Base-by-base conservation (phyloP, 352 stramenopile species). In the Phytophthora cajani region DNA sequence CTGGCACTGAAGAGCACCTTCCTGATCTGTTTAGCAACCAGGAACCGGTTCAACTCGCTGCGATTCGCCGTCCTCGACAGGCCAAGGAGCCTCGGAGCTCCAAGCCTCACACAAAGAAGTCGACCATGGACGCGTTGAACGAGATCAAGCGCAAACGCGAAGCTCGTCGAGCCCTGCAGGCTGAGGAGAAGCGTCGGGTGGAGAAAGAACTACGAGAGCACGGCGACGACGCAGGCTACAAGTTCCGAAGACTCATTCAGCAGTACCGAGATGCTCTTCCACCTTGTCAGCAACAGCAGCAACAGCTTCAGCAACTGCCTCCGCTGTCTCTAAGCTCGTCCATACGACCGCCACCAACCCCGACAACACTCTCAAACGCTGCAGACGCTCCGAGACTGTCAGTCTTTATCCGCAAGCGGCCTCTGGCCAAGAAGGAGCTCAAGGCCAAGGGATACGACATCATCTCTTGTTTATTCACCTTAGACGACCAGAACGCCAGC, bases 61-160 rank as follows among this genome's bases (percentile, higher is more conserved):
- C 42, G 23, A 19, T 63, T 57, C 52, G 42, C 16, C 61, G 51
- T 10, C 14, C 23, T 44, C 23, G 61, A 8, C 63, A 64, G 44
- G 10, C 60, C 19, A 73, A 71, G 23, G 52, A 72, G 10, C 19
- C 52, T 52, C 60, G 65, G 21, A 62, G 58, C 12, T 55, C 72
- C 38, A 87, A 85, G 49, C 47, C 5, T 65, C 42, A 64, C 2
- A 21, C 63, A 3, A 90, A 88, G 59, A 69, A 66, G 23, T 85
- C 83, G 12, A 90, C 84, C 8, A 57, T 91, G 8, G 65, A 79
- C 17, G 82, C 80, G 5, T 64, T 94, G 5, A 79, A 83, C 3
- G 86, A 90, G 33, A 94, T 94, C 59, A 74, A 94, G 30, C 82
- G 82, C 14, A 91, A 90, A 68, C 86, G 86, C 1, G 79, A 94